Evolutionary conservation across 208 protist genomes (phyloP).

Genomic region (Strigomonas galati): DNA sequence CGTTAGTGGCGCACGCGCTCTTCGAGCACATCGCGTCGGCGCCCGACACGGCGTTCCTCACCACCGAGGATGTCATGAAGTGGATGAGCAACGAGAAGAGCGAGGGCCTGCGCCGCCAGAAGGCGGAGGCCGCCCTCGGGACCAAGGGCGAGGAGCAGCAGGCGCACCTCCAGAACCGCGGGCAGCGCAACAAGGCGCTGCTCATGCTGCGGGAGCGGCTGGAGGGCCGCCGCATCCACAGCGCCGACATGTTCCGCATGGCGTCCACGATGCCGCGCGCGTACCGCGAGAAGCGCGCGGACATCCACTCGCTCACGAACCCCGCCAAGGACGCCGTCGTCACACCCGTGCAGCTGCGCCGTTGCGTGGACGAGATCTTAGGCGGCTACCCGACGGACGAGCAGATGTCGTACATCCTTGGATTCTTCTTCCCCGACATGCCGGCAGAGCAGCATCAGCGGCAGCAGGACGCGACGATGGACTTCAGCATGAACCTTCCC

Average conservation of each 20-base stretch:
- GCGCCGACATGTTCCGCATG: conserved; percentile 84
- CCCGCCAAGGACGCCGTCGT: conserved; percentile 71
- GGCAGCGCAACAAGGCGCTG: conserved; percentile 45
- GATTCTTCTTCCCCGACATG: conserved; percentile 85
- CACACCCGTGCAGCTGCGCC: conserved; percentile 83
- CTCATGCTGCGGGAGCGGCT: conserved; percentile 54
- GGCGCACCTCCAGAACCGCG: conserved; percentile 39
- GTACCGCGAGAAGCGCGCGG: conserved; percentile 51
- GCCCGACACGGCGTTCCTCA: conserved; percentile 59
- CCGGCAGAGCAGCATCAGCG: conserved; percentile 55
- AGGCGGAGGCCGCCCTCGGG: conserved; percentile 15
- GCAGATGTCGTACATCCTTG: conserved; percentile 67
- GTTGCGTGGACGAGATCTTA: conserved; percentile 82
- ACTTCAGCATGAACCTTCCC: conserved; percentile 56
- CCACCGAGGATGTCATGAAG: conserved; percentile 67
- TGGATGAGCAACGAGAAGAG: conserved; percentile 54
- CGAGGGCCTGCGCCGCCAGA: conserved; percentile 16
- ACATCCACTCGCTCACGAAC: conserved; percentile 76
- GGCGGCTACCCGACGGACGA: conserved; percentile 42
- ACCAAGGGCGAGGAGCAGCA: conserved; percentile 32
- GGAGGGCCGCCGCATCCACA: conserved; percentile 69
- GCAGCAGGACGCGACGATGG: conserved; percentile 41
- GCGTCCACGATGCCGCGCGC: conserved; percentile 83
- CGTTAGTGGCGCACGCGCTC: conserved; percentile 40
- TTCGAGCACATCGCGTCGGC: conserved; percentile 51